Evolutionary conservation across 306 rosid genomes (phyloP).

Genomic region (Lathyrus oleraceus): DNA sequence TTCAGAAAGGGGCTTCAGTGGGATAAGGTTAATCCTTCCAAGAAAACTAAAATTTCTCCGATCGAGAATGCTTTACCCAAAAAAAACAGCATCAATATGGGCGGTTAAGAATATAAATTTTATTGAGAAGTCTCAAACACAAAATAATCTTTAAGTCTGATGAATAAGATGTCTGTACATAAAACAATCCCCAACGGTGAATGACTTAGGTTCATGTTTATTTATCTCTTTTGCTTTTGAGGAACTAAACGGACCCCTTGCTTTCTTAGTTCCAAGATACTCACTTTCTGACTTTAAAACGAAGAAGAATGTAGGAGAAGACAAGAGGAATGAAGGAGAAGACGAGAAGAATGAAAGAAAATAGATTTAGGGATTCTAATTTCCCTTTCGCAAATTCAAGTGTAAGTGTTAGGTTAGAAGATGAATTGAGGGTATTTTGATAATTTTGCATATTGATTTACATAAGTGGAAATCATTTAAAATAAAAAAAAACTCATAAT

Average conservation of each 20-base stretch:
- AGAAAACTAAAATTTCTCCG: conserved; percentile 34
- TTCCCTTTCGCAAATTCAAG: no score
- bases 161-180: conserved; percentile 30
- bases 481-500: no score
- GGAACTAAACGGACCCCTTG: conserved; percentile 84
- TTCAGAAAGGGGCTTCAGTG: conserved; percentile 11
- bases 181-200: conserved; percentile 15
- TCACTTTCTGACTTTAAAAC: conserved; percentile 31
- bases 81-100: conserved; percentile 33
- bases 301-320: no score
- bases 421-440: no score
- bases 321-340: no score
- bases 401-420: no score
- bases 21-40: conserved; percentile 28
- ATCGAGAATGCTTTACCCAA: conserved; percentile 35
- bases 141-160: conserved; percentile 38
- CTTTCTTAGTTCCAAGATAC: conserved; percentile 70
- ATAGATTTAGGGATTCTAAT: no score
- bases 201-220: conserved; percentile 33
- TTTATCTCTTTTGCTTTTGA: conserved; percentile 74
- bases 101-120: conserved; percentile 28
- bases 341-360: no score
- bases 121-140: conserved; percentile 27
- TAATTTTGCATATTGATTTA: no score
- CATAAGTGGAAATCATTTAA: no score